These are phyloP conservation scores for Brassica cretica DNA, from an alignment of 345 rosid genomes.

Conservation along the genomic window DNA sequence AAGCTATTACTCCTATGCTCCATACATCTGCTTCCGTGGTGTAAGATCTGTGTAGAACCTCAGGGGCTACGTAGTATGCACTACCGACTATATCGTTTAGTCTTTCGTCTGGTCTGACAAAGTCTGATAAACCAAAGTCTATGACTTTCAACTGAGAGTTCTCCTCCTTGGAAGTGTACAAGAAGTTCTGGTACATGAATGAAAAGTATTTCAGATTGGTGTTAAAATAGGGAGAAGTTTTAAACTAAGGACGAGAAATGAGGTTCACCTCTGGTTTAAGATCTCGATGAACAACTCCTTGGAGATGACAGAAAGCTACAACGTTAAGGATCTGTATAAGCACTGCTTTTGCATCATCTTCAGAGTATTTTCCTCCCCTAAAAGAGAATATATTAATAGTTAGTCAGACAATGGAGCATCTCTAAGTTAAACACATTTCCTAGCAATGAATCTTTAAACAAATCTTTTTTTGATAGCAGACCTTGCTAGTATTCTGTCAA, in stretches of 20 bases:
- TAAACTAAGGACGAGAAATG: neutral
- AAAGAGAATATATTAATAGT: conserved; percentile 29
- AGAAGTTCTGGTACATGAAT: conserved; percentile 70
- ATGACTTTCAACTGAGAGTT: conserved; percentile 86
- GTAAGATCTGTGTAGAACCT: conserved; percentile 93
- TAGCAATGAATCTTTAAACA: neutral
- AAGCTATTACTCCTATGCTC: conserved; percentile 95
- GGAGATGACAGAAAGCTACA: conserved; percentile 96
- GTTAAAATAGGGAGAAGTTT: neutral
- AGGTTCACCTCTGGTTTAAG: conserved; percentile 90
- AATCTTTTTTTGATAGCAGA: conserved; percentile 28
- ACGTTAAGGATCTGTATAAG: conserved; percentile 82
- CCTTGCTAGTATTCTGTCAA: conserved; percentile 94
- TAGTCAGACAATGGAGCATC: conserved; percentile 24
- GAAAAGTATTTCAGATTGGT: conserved; percentile 31
- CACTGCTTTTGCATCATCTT: conserved; percentile 92
- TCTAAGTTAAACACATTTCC: neutral
- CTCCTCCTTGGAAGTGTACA: conserved; percentile 79
- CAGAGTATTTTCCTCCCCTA: conserved; percentile 96
- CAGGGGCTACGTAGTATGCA: conserved; percentile 96
- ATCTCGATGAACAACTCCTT: conserved; percentile 97
- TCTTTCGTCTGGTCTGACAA: conserved; percentile 95
- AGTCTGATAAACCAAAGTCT: conserved; percentile 96
- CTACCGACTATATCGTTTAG: conserved; percentile 97
- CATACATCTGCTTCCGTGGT: conserved; percentile 96